Evolutionary conservation across 495 filamentous ascomycete genomes (phyloP).

Genomic region (Aspergillus mulundensis): DNA sequence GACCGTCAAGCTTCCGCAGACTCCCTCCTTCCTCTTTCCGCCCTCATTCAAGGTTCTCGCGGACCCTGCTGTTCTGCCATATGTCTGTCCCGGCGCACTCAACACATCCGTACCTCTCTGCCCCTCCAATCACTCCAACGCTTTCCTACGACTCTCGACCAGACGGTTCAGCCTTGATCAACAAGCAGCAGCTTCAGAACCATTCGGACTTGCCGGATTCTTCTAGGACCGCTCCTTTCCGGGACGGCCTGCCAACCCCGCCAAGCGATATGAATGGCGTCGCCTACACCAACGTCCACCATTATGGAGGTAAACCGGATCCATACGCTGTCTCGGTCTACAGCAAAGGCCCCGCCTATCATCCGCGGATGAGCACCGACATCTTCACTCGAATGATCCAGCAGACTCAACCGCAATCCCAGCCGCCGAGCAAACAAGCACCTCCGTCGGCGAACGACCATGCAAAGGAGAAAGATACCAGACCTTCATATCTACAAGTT

Average conservation of each 20-base stretch:
- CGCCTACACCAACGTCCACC: slow-evolving; percentile 36
- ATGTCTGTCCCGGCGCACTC: slow-evolving; percentile 36
- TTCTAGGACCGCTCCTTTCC: slow-evolving; percentile 37
- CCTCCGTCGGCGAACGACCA: slow-evolving; percentile 20
- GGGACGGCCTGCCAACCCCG: slow-evolving; percentile 49
- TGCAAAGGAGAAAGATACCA: slow-evolving; percentile 37
- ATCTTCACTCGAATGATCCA: slow-evolving; percentile 25
- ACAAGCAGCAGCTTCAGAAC: slow-evolving; percentile 17
- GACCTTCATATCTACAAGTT: slow-evolving; percentile 62
- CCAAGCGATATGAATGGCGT: slow-evolving; percentile 49
- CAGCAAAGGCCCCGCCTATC: slow-evolving; percentile 20
- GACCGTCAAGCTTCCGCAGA: slow-evolving; percentile 10
- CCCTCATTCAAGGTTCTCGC: background rate
- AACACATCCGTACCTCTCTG: slow-evolving; percentile 26
- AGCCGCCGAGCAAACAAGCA: slow-evolving; percentile 24
- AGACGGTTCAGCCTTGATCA: slow-evolving; percentile 20
- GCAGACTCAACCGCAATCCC: slow-evolving; percentile 23
- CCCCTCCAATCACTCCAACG: slow-evolving; percentile 27
- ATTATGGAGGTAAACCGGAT: slow-evolving; percentile 33
- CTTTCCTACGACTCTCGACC: slow-evolving; percentile 14
- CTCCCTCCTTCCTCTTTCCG: background rate
- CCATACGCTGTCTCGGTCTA: slow-evolving; percentile 30
- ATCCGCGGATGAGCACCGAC: slow-evolving; percentile 27
- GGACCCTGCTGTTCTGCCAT: slow-evolving; percentile 16
- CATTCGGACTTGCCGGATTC: slow-evolving; percentile 19